Conservation (phyloP, 768 basidiomycete genomes). For the Suillus luteus region DNA sequence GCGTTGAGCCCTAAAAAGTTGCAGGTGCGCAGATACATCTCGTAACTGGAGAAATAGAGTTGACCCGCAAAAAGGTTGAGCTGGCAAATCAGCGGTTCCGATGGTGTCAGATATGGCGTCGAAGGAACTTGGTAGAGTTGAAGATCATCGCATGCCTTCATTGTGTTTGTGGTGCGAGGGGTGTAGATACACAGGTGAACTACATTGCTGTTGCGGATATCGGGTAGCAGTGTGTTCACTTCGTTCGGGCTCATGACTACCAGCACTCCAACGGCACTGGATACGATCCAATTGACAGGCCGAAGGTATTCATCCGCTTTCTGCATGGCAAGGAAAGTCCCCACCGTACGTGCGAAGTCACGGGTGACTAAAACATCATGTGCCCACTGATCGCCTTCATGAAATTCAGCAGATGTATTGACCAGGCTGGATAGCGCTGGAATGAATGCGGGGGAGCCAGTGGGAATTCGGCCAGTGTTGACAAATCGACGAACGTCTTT, state of each 20-base stretch:
- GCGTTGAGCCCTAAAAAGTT: conserved; percentile 29
- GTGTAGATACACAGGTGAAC: conserved; percentile 47
- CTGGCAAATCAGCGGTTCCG: conserved; percentile 16
- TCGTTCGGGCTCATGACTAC: conserved; percentile 47
- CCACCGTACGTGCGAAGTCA: conserved; percentile 22
- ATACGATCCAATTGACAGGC: conserved; percentile 33
- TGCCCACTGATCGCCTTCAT: conserved; percentile 28
- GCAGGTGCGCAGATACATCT: conserved; percentile 31
- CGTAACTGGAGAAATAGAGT: conserved; percentile 31
- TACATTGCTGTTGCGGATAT: conserved; percentile 32
- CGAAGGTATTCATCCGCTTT: conserved; percentile 24
- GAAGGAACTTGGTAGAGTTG: conserved; percentile 16
- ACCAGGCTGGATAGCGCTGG: conserved; percentile 19
- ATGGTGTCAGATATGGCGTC: background rate
- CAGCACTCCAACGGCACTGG: conserved; percentile 19
- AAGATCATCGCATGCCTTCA: conserved; percentile 40
- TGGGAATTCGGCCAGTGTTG: conserved; percentile 28
- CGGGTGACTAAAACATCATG: conserved; percentile 16
- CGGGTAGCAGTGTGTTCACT: conserved; percentile 38
- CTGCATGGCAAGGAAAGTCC: conserved; percentile 6
- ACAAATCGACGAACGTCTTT: conserved; percentile 28
- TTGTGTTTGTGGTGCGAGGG: conserved; percentile 36
- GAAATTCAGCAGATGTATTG: conserved; percentile 10
- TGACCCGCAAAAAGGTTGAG: conserved; percentile 37
- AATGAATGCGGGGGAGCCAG: conserved; percentile 23